These are phyloP conservation scores for Trichoderma sp. DNA, from an alignment of 2,329 filamentous ascomycete genomes.

Conservation along the genomic window DNA sequence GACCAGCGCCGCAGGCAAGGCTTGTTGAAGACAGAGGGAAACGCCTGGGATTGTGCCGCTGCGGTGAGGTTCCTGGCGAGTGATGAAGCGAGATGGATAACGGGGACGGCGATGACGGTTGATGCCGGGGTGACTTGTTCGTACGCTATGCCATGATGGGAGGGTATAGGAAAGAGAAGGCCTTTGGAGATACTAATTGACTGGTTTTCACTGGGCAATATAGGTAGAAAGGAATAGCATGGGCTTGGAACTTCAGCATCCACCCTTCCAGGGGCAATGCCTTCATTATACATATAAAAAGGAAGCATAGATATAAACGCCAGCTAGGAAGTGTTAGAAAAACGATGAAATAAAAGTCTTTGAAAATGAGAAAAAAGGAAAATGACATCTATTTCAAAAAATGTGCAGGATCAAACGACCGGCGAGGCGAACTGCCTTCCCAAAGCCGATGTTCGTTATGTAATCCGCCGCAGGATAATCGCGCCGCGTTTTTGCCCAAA, in stretches of 20 bases:
- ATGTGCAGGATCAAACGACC: no score
- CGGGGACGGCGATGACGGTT: conserved; percentile 44
- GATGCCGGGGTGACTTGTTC: conserved; percentile 44
- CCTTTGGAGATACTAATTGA: neutral
- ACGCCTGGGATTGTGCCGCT: conserved; percentile 46
- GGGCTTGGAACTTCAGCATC: neutral
- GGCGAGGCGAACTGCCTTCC: no score
- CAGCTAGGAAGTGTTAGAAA: neutral
- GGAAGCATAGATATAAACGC: neutral
- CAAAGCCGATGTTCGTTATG: no score
- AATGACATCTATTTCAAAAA: no score
- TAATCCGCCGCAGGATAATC: no score
- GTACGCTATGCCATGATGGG: conserved; percentile 6
- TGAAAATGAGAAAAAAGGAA: neutral
- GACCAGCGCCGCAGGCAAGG: conserved; percentile 43
- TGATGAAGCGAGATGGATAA: conserved; percentile 48
- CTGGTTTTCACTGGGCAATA: neutral
- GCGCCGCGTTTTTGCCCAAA: no score
- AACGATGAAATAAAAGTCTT: neutral
- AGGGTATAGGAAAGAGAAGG: no score
- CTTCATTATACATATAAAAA: neutral
- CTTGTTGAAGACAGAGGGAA: conserved; percentile 46
- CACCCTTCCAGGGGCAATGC: neutral
- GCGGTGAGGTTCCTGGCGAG: conserved; percentile 45
- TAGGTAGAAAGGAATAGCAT: neutral